Conservation (phyloP, 768 basidiomycete genomes). For the Phlebiopsis flavidoalba region DNA sequence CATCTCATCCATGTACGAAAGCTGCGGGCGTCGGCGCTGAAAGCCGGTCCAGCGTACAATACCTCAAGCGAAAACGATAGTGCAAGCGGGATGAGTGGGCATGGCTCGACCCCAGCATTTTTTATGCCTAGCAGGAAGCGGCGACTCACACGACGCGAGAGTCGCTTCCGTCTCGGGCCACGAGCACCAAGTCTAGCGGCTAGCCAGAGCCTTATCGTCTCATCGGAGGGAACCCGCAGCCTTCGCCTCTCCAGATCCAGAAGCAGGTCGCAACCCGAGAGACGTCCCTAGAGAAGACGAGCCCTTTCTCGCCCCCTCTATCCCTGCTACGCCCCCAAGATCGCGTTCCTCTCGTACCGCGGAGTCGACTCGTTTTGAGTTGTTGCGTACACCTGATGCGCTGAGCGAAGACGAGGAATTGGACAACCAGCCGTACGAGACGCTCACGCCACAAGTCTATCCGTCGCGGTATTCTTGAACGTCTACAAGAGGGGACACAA, state of each 20-base stretch:
- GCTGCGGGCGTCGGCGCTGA: slow-evolving; percentile 9
- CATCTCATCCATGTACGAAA: slow-evolving; percentile 6
- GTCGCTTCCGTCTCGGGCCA: not conserved
- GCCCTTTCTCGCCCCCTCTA: slow-evolving; percentile 8
- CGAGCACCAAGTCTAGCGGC: slow-evolving; percentile 7
- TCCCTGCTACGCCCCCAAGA: not conserved
- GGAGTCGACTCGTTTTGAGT: not conserved
- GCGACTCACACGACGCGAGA: not conserved
- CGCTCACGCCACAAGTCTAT: slow-evolving; percentile 46
- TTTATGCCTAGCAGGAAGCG: slow-evolving; percentile 7
- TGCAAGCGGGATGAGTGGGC: not conserved
- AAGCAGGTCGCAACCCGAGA: not conserved
- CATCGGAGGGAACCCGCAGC: slow-evolving; percentile 1
- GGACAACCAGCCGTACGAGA: slow-evolving; percentile 36
- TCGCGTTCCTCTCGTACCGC: not conserved
- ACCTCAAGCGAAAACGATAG: slow-evolving; percentile 2
- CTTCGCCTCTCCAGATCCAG: not conserved
- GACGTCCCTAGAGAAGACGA: slow-evolving; percentile 7
- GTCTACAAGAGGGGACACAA: slow-evolving; percentile 25
- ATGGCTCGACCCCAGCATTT: not conserved
- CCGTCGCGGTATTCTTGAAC: slow-evolving; percentile 44
- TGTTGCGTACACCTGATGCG: slow-evolving; percentile 12
- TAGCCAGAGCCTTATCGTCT: slow-evolving; percentile 11
- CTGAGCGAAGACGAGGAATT: slow-evolving; percentile 19
- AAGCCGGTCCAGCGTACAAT: slow-evolving; percentile 25